Base-by-base conservation (phyloP, 202 grass and related monocot genomes). In the Panicum virgatum region DNA sequence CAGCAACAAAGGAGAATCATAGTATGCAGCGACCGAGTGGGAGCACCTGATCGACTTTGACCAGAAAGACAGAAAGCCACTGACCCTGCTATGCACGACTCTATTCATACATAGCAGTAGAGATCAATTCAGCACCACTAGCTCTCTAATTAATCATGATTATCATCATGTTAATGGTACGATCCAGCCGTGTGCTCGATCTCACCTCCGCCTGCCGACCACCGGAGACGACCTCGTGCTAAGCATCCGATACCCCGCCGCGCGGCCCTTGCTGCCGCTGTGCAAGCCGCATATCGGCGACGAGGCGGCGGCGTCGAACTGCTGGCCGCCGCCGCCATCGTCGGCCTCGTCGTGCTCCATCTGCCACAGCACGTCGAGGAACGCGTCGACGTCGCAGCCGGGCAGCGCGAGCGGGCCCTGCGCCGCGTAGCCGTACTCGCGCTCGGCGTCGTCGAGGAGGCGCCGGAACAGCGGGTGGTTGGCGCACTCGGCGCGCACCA, bases 381-480 rank as follows among this genome's bases (percentile, higher is more conserved):
- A 95, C n/a, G 75, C 66, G 64, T 88, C 87, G 59, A 90, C 87
- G 47, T 56, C 38, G 75, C 90, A 95, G 2, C 71, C 71, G 12
- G 92, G 90, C 26, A 95, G 78, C 68, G 69, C 75, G 65, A 95
- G 90, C 0, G 92, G 87, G 0, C 92, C 92, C 51, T 81, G 80
- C 12, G 85, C 64, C 13, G 89, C 78, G 68, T 90, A 88, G 16
- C 90, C 92, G 54, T 92, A 92, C 77, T 72, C 92, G 12, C 38
- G 81, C 78, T 95, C 90, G 23, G 89, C 90, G 52, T 92, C 90
- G 60, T 95, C 87, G 23, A 94, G 92, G 59, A 94, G 82, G 42
- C 45, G 81, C 3, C 50, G 74, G 62, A 94, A 92, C 37, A 90
- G 72, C 15, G 85, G 85, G 75, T 95, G 92, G 90, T 88, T 95